Percentiles rank a stretch among this genome's conserved stretches.
These are phyloP conservation scores for Solanum clarkiae DNA, from an alignment of 257 asterid genomes.

Conservation along the genomic window DNA sequence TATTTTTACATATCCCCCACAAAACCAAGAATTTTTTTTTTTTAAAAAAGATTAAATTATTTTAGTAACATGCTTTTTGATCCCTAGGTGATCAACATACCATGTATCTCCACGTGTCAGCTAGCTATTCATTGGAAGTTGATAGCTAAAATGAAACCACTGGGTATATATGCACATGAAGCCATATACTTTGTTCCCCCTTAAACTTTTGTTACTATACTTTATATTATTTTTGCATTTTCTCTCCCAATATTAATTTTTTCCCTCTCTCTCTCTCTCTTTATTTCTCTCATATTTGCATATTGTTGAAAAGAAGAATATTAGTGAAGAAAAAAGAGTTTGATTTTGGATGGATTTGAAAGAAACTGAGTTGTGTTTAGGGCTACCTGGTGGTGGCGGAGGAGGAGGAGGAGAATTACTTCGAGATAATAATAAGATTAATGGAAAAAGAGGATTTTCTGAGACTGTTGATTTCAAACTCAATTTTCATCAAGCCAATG, in stretches of 20 bases:
- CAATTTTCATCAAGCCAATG: slow-evolving; percentile 25
- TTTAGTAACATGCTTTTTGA: slow-evolving; percentile 66
- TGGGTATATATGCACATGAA: slow-evolving; percentile 39
- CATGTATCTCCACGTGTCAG: slow-evolving; percentile 50
- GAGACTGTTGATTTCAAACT: slow-evolving; percentile 45
- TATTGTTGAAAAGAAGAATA: not conserved
- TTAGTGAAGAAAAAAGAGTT: not conserved
- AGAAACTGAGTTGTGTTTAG: slow-evolving; percentile 44
- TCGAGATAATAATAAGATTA: slow-evolving; percentile 5
- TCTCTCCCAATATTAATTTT: not conserved
- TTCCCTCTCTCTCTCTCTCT: not conserved
- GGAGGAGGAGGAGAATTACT: not conserved
- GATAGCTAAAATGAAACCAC: slow-evolving; percentile 16
- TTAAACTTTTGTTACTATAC: slow-evolving; percentile 12
- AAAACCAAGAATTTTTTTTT: not conserved
- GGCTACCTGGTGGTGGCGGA: slow-evolving; percentile 35
- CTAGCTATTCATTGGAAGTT: slow-evolving; percentile 2
- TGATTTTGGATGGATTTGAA: slow-evolving; percentile 17
- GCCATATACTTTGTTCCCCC: slow-evolving; percentile 31
- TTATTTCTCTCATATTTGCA: not conserved
- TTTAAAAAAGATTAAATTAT: slow-evolving; percentile 16
- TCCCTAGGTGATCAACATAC: slow-evolving; percentile 41
- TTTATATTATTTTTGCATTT: not conserved
- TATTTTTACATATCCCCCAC: slow-evolving; percentile 4
- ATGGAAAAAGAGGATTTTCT: slow-evolving; percentile 39